Evolutionary conservation across 495 filamentous ascomycete genomes (phyloP).

Genomic region (Glonium stellatum): DNA sequence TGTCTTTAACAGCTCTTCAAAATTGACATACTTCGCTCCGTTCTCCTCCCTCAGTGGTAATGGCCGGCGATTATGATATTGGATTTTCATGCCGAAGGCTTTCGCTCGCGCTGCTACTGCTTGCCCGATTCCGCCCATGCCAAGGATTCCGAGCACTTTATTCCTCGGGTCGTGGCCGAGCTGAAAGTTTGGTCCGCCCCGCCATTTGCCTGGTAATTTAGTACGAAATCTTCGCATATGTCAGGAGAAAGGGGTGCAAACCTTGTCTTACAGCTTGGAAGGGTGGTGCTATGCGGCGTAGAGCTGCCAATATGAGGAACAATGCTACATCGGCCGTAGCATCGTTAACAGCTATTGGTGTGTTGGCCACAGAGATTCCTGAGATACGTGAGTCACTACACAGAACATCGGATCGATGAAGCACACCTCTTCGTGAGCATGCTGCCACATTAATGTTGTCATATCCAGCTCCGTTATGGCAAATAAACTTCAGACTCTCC

Average conservation of each 20-base stretch:
- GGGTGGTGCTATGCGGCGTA: constrained; percentile 53
- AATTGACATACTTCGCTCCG: constrained; percentile 35
- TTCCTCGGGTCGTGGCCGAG: constrained; percentile 41
- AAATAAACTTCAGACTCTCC: constrained; percentile 28
- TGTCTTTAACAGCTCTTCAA: constrained; percentile 37
- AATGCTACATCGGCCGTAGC: constrained; percentile 36
- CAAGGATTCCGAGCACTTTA: constrained; percentile 52
- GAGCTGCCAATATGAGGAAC: constrained; percentile 36
- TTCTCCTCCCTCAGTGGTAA: constrained; percentile 28
- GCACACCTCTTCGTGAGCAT: constrained; percentile 27
- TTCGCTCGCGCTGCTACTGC: constrained; percentile 32
- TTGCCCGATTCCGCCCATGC: constrained; percentile 82
- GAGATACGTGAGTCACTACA: not conserved
- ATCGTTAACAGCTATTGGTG: constrained; percentile 35
- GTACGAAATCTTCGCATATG: not conserved
- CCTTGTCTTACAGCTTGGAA: constrained; percentile 55
- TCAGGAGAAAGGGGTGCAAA: not conserved
- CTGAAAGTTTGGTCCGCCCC: constrained; percentile 31
- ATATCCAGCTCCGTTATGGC: constrained; percentile 38
- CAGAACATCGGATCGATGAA: not conserved
- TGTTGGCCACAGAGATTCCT: constrained; percentile 30
- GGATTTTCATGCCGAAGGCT: constrained; percentile 38
- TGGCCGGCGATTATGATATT: constrained; percentile 36
- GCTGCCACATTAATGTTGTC: constrained; percentile 36
- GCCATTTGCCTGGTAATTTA: constrained; percentile 38